A percentile compares a stretch with the other conserved stretches of the same genome.
These are phyloP conservation scores for Casaregolazyma lundiana DNA, from an alignment of 1,139 yeast genomes.

Conservation along the genomic window DNA sequence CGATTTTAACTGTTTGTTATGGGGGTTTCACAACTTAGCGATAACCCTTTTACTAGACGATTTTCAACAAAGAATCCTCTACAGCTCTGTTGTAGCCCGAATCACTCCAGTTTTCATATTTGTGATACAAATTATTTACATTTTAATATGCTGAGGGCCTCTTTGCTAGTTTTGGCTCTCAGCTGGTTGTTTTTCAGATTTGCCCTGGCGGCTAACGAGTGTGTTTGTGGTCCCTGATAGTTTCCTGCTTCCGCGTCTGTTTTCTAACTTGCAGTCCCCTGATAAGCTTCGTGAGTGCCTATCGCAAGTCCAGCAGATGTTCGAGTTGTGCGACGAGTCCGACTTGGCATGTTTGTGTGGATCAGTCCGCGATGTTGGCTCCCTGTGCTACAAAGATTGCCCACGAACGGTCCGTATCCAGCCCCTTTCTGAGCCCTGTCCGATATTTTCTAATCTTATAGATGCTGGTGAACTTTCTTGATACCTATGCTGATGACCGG, in stretches of 20 bases:
- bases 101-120: neutral
- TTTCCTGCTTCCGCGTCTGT: neutral
- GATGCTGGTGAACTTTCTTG: constrained; percentile 12
- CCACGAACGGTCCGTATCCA: constrained; percentile 18
- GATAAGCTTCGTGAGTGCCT: constrained; percentile 12
- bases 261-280: neutral
- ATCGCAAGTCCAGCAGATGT: constrained; percentile 10
- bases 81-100: neutral
- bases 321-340: constrained; percentile 18
- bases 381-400: constrained; percentile 19
- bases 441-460: neutral
- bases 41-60: too few relatives aligned
- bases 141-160: neutral
- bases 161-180: neutral
- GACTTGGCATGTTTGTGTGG: constrained; percentile 25
- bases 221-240: constrained; percentile 4
- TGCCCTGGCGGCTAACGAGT: neutral
- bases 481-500: constrained; percentile 16
- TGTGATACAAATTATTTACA: neutral
- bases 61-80: too few relatives aligned
- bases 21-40: too few relatives aligned
- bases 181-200: neutral
- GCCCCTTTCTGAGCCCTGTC: neutral
- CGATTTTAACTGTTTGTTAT: too few relatives aligned
- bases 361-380: constrained; percentile 20